phyloP scores from a whole-genome alignment of 306 rosid species.

The Glycine latifolia region DNA sequence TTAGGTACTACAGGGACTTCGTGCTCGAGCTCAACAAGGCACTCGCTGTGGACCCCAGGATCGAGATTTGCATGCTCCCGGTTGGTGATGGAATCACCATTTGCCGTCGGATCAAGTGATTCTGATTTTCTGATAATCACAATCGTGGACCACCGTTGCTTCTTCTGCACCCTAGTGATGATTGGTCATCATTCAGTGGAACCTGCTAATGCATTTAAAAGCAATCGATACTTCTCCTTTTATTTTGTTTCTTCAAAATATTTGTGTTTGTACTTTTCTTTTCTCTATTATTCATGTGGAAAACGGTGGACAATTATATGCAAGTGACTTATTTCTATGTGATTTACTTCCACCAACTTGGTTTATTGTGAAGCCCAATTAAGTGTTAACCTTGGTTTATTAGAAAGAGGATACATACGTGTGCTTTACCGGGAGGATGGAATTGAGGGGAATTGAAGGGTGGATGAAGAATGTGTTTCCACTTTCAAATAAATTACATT shows the following conservation, averaged over 20 bases:
- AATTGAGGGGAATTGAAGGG: no score
- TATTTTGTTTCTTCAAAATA: neutral
- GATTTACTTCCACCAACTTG: neutral
- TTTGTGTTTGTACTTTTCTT: slow-evolving; percentile 25
- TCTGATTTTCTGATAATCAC: no score
- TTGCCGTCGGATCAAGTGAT: slow-evolving; percentile 78
- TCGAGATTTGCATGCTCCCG: slow-evolving; percentile 88
- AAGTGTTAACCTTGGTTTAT: neutral
- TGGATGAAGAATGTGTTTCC: no score
- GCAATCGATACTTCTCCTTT: neutral
- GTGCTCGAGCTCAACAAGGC: slow-evolving; percentile 90
- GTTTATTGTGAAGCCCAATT: no score
- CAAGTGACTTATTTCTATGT: neutral
- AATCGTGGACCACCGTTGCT: neutral
- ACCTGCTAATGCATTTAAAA: slow-evolving; percentile 6
- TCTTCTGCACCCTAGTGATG: neutral
- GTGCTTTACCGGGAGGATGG: no score
- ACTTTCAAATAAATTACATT: no score
- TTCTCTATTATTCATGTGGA: neutral
- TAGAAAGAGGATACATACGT: neutral
- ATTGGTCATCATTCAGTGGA: neutral
- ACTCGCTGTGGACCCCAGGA: slow-evolving; percentile 83
- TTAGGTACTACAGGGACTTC: slow-evolving; percentile 85
- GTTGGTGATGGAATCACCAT: slow-evolving; percentile 93
- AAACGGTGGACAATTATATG: slow-evolving; percentile 17